Base-by-base conservation (phyloP, 2,329 filamentous ascomycete genomes). In the Fusarium haematococcum region DNA sequence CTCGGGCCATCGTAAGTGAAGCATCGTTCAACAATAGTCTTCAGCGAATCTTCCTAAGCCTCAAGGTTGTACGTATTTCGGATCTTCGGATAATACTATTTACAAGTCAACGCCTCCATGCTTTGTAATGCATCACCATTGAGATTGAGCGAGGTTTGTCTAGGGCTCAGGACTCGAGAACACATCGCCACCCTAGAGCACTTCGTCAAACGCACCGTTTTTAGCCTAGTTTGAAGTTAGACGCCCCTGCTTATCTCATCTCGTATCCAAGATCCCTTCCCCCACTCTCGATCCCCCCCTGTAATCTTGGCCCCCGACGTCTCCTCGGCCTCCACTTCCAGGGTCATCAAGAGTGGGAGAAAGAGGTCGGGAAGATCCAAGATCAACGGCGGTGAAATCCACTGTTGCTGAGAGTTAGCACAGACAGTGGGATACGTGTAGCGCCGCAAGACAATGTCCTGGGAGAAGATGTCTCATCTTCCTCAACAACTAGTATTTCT, bases 221-320 rank as follows among this genome's bases (percentile, higher is more conserved):
- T 74, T 86, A 30, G 81, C 80, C 3, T 63, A 30, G 48, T 32
- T 32, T 52, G 5, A 52, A n/a, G 16, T 52, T 14, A 52, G 18
- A n/a, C 25, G n/a, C 10, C 16, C 48, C 6, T 52, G 25, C 25
- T 32, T 52, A 52, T 52, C 48, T 52, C 48, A 52, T 32, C 18
- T 52, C 25, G 48, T 52, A 20, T 30, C 25, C 48, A 52, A 20
- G 10, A 52, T 11, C 58, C 43, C 18, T 61, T 37, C 41, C 57
- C 57, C 57, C 57, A 60, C 57, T 60, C 57, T 60, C 32, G 57
- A 27, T 23, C 20, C 20, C 23, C 33, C 33, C 54, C 52, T 27
- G 32, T 25, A 18, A 39, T 35, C 54, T 25, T 43, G 57, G 18
- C 57, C 56, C 57, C 57, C 8, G 16, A n/a, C 56, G 18, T 25